Evolutionary conservation across 352 stramenopile species (phyloP).

Genomic region (Phytophthora constricta): DNA sequence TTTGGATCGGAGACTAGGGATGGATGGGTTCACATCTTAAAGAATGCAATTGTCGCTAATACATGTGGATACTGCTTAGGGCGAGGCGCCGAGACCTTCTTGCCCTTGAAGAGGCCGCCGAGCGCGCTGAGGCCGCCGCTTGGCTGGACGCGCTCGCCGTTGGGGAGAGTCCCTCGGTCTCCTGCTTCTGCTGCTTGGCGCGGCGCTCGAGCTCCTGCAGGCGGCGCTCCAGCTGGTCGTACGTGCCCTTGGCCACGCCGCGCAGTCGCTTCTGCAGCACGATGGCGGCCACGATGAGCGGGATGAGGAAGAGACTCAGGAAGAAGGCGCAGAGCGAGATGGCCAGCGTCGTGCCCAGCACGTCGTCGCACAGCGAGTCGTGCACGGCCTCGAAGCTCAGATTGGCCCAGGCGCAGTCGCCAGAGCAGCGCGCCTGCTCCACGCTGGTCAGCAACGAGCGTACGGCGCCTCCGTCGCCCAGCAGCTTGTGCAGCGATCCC

Average conservation of each 20-base stretch:
- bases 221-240: constrained; percentile 77
- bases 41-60: constrained; percentile 16
- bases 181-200: constrained; percentile 49
- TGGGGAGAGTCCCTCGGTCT: constrained; percentile 24
- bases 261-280: constrained; percentile 83
- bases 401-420: constrained; percentile 85
- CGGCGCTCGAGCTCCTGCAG: constrained; percentile 72
- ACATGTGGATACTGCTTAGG: background rate
- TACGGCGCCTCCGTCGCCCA: constrained; percentile 51
- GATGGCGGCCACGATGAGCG: constrained; percentile 73
- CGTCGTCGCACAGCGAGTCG: constrained; percentile 71
- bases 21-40: background rate
- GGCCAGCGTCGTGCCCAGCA: constrained; percentile 78
- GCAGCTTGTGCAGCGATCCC: constrained; percentile 49
- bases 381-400: constrained; percentile 84
- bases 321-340: constrained; percentile 84
- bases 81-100: constrained; percentile 29
- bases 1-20: too few relatives aligned
- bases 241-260: constrained; percentile 77
- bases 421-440: constrained; percentile 71
- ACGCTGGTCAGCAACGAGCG: constrained; percentile 60
- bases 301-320: constrained; percentile 75
- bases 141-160: constrained; percentile 6
- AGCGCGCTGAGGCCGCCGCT: constrained; percentile 26
- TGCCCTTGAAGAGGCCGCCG: constrained; percentile 37